These are phyloP conservation scores for Neurospora sp. DNA, from an alignment of 495 filamentous ascomycete genomes.

Conservation along the genomic window DNA sequence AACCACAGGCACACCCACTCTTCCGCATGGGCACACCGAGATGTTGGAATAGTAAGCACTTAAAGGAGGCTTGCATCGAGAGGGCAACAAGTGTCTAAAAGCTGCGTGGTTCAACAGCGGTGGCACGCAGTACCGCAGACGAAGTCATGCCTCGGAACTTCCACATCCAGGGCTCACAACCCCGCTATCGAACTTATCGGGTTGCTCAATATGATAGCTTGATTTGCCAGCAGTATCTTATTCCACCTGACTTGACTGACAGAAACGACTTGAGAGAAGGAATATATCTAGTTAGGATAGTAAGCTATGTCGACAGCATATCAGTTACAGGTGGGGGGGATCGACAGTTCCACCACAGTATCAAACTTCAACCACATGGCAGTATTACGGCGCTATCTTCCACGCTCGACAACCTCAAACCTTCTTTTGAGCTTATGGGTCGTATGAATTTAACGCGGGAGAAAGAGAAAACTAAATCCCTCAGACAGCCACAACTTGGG, in stretches of 20 bases:
- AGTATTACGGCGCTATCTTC: not conserved
- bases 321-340: not conserved
- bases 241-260: not conserved
- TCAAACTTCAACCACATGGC: not conserved
- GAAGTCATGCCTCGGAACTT: not conserved
- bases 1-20: not conserved
- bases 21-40: not conserved
- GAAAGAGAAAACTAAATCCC: not conserved
- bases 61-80: not conserved
- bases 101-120: not conserved
- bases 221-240: not conserved
- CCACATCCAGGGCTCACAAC: not conserved
- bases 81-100: not conserved
- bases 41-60: not conserved
- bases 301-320: not conserved
- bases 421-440: not conserved
- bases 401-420: not conserved
- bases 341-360: not conserved
- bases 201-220: not conserved
- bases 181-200: not conserved
- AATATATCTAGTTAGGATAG: not conserved
- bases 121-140: not conserved
- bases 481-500: not conserved
- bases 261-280: not conserved
- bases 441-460: not conserved